Base-by-base conservation (phyloP, 2,329 filamentous ascomycete genomes). In the Hymenoscyphus albidus region DNA sequence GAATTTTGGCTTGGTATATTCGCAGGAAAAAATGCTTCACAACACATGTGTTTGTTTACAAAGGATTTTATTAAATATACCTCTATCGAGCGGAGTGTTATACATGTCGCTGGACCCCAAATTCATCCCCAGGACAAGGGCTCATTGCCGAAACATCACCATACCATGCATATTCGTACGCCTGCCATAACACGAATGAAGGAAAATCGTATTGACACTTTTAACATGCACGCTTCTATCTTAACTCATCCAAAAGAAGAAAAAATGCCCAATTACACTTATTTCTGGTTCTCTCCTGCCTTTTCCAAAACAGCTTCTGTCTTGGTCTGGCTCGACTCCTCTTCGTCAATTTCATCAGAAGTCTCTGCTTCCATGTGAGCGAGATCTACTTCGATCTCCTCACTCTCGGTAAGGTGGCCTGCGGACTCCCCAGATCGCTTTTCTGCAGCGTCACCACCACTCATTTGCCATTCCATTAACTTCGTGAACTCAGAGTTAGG, bases 381-480 rank as follows among this genome's bases (percentile, higher is more conserved):
- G 1, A 73, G 59, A 59, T 74, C 70, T 44, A 71, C 70, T 3
- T 65, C 67, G 57, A 74, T 72, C 42, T 70, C 68, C 59, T 73
- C 72, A 1, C 61, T 70, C 63, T 73, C 67, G 5, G 73, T 74
- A 3, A 75, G 63, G 51, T 71, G 70, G 4, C 72, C 72, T 63
- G 70, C 67, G 1, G 65, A 58, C 59, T 74, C 71, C 44, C 61
- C 65, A 3, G 64, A 56, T 40, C 68, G 60, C 59, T 80, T 78
- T 3, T 82, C 76, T 0, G 81, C 76, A 9, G 81, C 74, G 63
- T 96, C 92, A 9, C 90, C 90, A 13, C 93, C 94, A 72, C 85
- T 95, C 86, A 98, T 91, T 79, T 99, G 95, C 93, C 93, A 98
- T 78, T 98, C 94, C 95, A 99, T 99, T 62, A 99, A 82, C 78